Evolutionary conservation across 1,284 basidiomycete species (phyloP), one percentile per base, ranked within the genome.

Genomic region (Trichosporon sp.): DNA sequence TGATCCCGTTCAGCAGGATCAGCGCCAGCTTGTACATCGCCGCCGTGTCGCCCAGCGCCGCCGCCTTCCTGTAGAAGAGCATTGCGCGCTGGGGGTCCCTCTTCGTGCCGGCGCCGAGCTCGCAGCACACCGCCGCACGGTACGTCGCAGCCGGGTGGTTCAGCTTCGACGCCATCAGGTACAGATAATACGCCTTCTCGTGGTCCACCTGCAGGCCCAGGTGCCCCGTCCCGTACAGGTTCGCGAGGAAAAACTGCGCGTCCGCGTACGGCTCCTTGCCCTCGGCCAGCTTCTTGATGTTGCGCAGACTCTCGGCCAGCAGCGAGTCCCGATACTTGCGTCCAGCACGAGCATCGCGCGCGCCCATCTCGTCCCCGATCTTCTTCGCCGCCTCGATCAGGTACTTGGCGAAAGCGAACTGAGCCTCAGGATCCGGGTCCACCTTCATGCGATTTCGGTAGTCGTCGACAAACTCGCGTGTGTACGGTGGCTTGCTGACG

Each of bases 11-110:
- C 18, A 99, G 86, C 58, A 98, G 86, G 71, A 98, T 93, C 90
- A 98, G 95, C 15, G 95, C 95, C 15, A 99, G 88, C 83, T 99
- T 99, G 86, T 98, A 99, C 97, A 99, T 99, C 1, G 95, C 97
- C 51, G 96, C 90, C 0, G 95, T 98, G 81, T 99, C 97, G 35
- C 95, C 95, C 34, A 99, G 85, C 0, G 94, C 94, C 2, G 94
- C 94, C 1, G 97, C 92, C 84, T 99, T 98, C 72, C 95, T 90
- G 84, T 98, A 99, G 82, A 99, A 98, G 15, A 95, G 89, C 56
- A 95, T 90, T 3, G 96, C 96, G 38, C 95, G 88, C 32, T 90
- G 87, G 1, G 90, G 89, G 78, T 99, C 96, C 70, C 90, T 88
- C 73, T 91, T 87, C 1, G 97, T 99, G n/a, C 97, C 97, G 0